A percentile compares a stretch with the other conserved stretches of the same genome.
These are phyloP conservation scores for Teunomyces funiuensis DNA, from an alignment of 805 yeast genomes.

Conservation along the genomic window DNA sequence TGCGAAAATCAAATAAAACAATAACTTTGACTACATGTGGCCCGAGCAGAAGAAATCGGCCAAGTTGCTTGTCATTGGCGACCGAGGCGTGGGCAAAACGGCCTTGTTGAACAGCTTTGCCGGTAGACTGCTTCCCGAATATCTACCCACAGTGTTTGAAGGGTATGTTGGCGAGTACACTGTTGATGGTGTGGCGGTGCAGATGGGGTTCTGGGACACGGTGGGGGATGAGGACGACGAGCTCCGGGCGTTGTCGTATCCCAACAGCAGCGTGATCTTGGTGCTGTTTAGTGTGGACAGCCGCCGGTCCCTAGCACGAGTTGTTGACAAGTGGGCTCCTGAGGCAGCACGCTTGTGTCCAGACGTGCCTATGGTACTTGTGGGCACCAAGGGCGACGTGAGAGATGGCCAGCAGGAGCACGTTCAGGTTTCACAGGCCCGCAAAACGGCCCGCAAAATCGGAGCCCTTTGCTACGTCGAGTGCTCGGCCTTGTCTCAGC, in stretches of 20 bases:
- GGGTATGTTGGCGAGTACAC: neutral
- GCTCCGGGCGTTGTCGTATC: conserved; percentile 52
- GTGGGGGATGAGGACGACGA: conserved; percentile 37
- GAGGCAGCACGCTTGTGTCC: conserved; percentile 93
- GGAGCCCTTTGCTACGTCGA: neutral
- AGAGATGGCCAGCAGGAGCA: conserved; percentile 45
- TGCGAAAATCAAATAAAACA: too few relatives aligned
- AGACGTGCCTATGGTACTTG: conserved; percentile 88
- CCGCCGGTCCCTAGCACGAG: conserved; percentile 90
- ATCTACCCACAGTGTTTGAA: conserved; percentile 1
- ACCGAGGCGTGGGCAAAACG: neutral
- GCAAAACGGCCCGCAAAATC: neutral
- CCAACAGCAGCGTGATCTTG: conserved; percentile 87
- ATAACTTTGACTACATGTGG: too few relatives aligned
- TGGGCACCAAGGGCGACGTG: conserved; percentile 88
- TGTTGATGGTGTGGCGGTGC: neutral
- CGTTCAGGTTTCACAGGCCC: neutral
- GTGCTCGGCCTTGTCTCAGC: neutral
- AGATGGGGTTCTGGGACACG: conserved; percentile 95
- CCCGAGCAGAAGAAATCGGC: neutral
- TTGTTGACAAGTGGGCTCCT: conserved; percentile 93
- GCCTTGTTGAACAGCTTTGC: neutral
- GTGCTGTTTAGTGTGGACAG: conserved; percentile 89
- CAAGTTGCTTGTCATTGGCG: neutral
- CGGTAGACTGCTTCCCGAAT: neutral